Base-by-base conservation (phyloP, 176 grass and related monocot species). In the Oryza australiensis region DNA sequence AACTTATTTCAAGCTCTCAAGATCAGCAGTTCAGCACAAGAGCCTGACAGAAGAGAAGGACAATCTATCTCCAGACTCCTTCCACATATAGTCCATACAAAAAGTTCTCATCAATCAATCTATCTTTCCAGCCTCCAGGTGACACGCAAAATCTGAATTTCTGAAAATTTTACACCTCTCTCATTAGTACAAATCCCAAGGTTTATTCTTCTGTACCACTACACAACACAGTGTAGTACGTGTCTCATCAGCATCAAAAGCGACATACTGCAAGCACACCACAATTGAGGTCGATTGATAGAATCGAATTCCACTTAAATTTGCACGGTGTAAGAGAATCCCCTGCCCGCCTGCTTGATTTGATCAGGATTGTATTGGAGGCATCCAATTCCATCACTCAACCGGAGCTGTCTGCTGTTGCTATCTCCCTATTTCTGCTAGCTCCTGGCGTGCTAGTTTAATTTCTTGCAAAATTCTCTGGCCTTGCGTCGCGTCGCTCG, bases 311-410 rank as follows among this genome's bases (percentile, higher is more conserved):
- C 55, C 55, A 60, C 55, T 60, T 4, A 60, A 24, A 60, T 12
- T 60, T 60, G 55, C 55, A 60, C 7, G 9, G 55, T 23, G 22
- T 8, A n/a, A 60, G 55, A 55, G 55, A 60, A 23, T 60, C 55
- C 55, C n/a, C 51, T 55, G 38, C 30, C 30, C 3, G 49, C 22
- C 1, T 60, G 22, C 55, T 60, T 60, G 55, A 60, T 60, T 60
- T 60, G n/a, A 60, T 55, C 20, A n/a, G 51, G 51, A 55, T 55
- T 55, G 2, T 2, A 14, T 35, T 38, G 28, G 22, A 60, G 71
- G 80, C 82, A 86, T 79, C 76, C 65, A 53, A 26, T 83, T 68
- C 85, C 80, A 77, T 53, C 85, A 83, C 88, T 86, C 71, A 81
- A 86, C 29, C 38, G 20, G 68, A 41, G 34, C 65, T 35, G 14